Base-by-base conservation (phyloP, 805 yeast species). In the Ogataea pilisensis region DNA sequence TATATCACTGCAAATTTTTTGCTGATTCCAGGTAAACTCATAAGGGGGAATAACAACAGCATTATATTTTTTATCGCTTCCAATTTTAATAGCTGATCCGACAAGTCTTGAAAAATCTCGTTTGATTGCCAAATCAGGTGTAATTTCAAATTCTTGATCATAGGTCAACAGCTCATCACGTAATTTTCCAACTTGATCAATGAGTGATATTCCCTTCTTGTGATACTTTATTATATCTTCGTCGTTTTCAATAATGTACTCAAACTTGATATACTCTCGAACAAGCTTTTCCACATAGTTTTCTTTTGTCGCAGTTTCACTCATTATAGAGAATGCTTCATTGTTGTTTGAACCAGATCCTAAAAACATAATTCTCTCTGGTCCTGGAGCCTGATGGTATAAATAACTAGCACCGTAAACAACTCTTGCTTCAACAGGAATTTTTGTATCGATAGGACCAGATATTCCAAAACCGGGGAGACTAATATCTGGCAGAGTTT, bases 331-430 rank as follows among this genome's bases (percentile, higher is more conserved):
- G 9, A 62, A 25, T 1, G 60, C 52, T 9, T 45, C 43, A 8
- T 49, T 39, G 9, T 45, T 40, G 5, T 26, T 25, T 4, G 35
- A 30, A 8, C 34, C 41, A 2, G 45, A 41, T 2, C 65, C 64
- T 12, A 65, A 40, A 29, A 66, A 48, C 8, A 58, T 43, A 6
- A 66, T 38, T 34, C 66, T 49, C 3, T 58, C 44, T 2, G 75
- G 69, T 1, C 53, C 46, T 0, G 67, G 60, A 21, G 64, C 59
- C 2, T 48, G 16, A 37, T 57, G 51, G 18, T 57, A 46, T 14
- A 71, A 42, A 45, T 65, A 68, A 16, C 56, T 53, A 0, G 63
- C 63, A 0, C 72, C 72, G 39, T 62, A 42, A 2, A 61, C 44
- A 4, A 52, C 40, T 26, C 72, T 51, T 1, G 65, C 64, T 11